Evolutionary conservation across 768 basidiomycete genomes (phyloP), one percentile per base, ranked within the genome.

Genomic region (Russula dissimulans): DNA sequence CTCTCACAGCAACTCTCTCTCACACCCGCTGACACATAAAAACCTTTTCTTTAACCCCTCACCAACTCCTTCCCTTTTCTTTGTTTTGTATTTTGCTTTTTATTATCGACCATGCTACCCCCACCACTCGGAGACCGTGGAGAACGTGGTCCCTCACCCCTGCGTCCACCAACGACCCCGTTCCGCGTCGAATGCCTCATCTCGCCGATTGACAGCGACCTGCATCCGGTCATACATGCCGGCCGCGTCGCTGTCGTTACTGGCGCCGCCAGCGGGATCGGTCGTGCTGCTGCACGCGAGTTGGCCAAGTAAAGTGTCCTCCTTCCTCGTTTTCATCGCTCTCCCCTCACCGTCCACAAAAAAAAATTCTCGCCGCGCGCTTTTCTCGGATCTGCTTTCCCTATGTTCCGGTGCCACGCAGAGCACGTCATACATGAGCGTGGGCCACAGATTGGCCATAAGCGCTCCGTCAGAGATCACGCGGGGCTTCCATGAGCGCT

Each of bases 221-320:
- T 77, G 7, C 79, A 82, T 62, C 78, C 81, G 1, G 82, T 82
- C 58, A 69, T 84, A 58, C 78, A 80, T 60, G 67, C 69, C 5
- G 80, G 79, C 26, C 74, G 79, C 56, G 79, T 81, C 43, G 83
- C 82, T 6, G 81, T 83, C 60, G 77, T 84, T 68, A 85, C 83
- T 0, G 83, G 83, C 56, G 82, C 78, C 17, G 79, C 72, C 5
- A 79, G 73, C 65, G 84, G 84, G 17, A 85, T 85, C 66, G 83
- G 84, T 12, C 75, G 67, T 59, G 82, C 80, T 1, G 74, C 79
- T 32, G 83, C 82, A 9, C 61, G 74, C 70, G 86, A 87, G 70
- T 79, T 91, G 65, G 87, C 87, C 67, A 83, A 80, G 83, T 91
- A 72, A 67, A 84, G 76, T 32, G 48, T 32, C 51, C 39, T 52